Evolutionary conservation across 352 stramenopile species (phyloP).

Genomic region (Globisporangium apiculatum): DNA sequence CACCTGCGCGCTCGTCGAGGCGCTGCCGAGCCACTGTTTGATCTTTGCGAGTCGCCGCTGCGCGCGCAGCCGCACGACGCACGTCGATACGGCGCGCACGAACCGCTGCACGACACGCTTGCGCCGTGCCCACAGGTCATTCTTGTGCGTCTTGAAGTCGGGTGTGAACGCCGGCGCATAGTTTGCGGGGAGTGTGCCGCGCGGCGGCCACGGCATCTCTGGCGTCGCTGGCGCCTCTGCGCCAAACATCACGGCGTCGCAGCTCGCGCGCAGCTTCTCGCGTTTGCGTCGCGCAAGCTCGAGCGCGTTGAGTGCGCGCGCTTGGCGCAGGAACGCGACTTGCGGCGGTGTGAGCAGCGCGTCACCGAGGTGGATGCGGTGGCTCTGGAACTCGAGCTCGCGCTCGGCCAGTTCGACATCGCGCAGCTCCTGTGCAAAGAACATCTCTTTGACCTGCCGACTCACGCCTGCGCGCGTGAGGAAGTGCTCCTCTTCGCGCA

Average conservation of each 20-base stretch:
- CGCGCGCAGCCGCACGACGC: constrained; percentile 57
- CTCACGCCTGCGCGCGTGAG: constrained; percentile 30
- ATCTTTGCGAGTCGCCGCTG: constrained; percentile 52
- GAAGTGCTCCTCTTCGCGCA: constrained; percentile 41
- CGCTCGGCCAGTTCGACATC: constrained; percentile 70
- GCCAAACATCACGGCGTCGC: constrained; percentile 28
- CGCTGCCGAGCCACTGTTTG: constrained; percentile 38
- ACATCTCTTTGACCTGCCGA: constrained; percentile 70
- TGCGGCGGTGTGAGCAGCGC: constrained; percentile 45
- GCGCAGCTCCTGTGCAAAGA: constrained; percentile 76
- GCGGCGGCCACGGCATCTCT: constrained; percentile 19
- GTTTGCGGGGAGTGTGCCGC: constrained; percentile 34
- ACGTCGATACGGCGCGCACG: constrained; percentile 60
- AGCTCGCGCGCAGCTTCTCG: constrained; percentile 35
- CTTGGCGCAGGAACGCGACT: constrained; percentile 30
- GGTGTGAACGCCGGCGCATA: constrained; percentile 25
- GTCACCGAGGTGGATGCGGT: constrained; percentile 59
- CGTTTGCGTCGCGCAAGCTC: constrained; percentile 26
- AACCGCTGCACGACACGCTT: constrained; percentile 64
- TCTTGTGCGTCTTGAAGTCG: constrained; percentile 85
- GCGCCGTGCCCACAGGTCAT: constrained; percentile 77
- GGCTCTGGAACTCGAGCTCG: constrained; percentile 82
- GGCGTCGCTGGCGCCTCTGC: constrained; percentile 18
- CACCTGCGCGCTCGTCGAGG: constrained; percentile 43
- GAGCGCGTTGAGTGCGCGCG: constrained; percentile 33